Percentiles rank a stretch among this genome's conserved stretches.
phyloP scores from a whole-genome alignment of 257 asterid genomes.

The Gentiana dahurica region DNA sequence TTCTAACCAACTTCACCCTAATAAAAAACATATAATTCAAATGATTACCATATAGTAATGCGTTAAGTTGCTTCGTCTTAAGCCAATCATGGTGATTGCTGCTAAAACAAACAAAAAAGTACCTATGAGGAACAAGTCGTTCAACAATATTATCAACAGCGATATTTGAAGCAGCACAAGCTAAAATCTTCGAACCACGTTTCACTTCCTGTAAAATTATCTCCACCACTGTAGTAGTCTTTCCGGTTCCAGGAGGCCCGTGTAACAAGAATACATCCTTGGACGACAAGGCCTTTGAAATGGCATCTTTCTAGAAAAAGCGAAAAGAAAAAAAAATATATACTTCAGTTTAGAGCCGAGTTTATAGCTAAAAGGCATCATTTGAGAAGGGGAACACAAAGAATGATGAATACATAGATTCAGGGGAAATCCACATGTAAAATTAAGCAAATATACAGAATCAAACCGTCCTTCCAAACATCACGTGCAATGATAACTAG shows the following conservation, averaged over 20 bases:
- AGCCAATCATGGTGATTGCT: too few species aligned
- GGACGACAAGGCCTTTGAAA: conserved; percentile 82
- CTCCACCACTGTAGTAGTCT: conserved; percentile 96
- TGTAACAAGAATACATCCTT: conserved; percentile 91
- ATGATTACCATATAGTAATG: too few species aligned
- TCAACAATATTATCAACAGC: conserved; percentile 98
- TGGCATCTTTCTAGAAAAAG: conserved; percentile 65
- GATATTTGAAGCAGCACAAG: conserved; percentile 98
- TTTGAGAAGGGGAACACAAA: not conserved
- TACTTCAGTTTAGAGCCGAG: conserved; percentile 16
- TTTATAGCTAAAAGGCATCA: not conserved
- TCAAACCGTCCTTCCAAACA: not conserved
- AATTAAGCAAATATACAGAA: not conserved
- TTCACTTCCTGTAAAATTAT: conserved; percentile 93
- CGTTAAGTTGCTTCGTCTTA: too few species aligned
- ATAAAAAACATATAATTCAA: not conserved
- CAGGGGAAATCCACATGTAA: too few species aligned
- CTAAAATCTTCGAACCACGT: conserved; percentile 87
- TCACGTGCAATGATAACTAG: too few species aligned
- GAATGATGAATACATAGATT: not conserved
- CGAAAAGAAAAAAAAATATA: conserved; percentile 2
- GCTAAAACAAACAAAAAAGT: conserved; percentile 5
- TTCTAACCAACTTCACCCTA: conserved; percentile 91
- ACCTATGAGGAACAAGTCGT: conserved; percentile 93
- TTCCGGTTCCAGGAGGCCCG: conserved; percentile 99